Percentiles rank a stretch among this genome's conserved stretches.
Evolutionary conservation across 148 eudicot species (phyloP).

Genomic region (Bassia scoparia): DNA sequence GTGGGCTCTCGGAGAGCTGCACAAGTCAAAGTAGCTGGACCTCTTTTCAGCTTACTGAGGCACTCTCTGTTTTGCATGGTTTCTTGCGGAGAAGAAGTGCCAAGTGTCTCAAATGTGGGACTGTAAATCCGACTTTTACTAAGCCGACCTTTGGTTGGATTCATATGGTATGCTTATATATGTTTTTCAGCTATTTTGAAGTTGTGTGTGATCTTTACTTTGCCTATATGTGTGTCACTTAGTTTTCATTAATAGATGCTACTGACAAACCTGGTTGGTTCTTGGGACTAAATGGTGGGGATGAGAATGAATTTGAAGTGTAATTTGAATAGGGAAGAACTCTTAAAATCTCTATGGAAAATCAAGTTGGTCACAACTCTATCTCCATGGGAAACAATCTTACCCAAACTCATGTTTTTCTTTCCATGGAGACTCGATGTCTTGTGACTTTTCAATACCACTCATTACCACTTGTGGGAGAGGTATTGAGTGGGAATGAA

Average conservation of each 20-base stretch:
- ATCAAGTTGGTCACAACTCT: no score
- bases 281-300: no score
- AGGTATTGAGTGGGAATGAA: no score
- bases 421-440: no score
- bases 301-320: no score
- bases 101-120: constrained; percentile 43
- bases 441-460: no score
- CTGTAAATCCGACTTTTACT: constrained; percentile 53
- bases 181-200: not conserved
- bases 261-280: no score
- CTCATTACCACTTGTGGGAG: no score
- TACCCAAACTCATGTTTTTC: no score
- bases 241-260: not conserved
- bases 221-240: not conserved
- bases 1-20: constrained; percentile 8
- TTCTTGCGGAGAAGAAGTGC: constrained; percentile 39
- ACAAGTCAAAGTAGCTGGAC: constrained; percentile 51
- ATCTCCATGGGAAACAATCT: no score
- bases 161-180: constrained; percentile 52
- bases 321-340: no score
- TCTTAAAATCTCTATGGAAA: no score
- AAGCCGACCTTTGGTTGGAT: constrained; percentile 91
- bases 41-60: constrained; percentile 72
- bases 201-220: not conserved
- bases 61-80: constrained; percentile 44